Conservation (phyloP, 495 filamentous ascomycete genomes). For the Penicillium psychrofluorescens region DNA sequence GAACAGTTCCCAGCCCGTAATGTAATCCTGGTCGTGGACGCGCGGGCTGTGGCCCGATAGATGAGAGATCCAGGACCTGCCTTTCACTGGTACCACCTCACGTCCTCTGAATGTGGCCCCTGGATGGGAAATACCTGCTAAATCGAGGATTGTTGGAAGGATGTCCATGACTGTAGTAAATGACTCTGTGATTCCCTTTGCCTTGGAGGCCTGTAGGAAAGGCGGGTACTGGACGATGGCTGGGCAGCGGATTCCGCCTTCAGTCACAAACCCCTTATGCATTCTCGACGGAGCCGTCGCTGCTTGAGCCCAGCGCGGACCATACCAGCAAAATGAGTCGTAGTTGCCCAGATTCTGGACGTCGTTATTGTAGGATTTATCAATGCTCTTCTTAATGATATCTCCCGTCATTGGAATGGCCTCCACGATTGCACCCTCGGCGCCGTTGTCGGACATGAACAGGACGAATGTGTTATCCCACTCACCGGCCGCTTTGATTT, state of each 20-base stretch:
- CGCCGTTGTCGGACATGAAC: conserved; percentile 62
- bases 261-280: conserved; percentile 55
- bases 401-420: conserved; percentile 49
- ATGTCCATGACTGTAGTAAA: conserved; percentile 62
- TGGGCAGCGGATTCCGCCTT: conserved; percentile 53
- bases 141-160: conserved; percentile 51
- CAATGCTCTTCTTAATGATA: conserved; percentile 43
- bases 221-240: conserved; percentile 46
- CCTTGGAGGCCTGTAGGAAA: conserved; percentile 9
- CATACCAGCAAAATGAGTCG: conserved; percentile 60
- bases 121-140: conserved; percentile 53
- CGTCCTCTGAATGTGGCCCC: conserved; percentile 49
- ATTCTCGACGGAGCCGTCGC: conserved; percentile 55
- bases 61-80: conserved; percentile 41
- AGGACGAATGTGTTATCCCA: conserved; percentile 57
- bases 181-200: conserved; percentile 39
- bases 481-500: conserved; percentile 48
- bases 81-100: conserved; percentile 51
- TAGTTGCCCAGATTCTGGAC: conserved; percentile 54
- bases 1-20: conserved; percentile 41
- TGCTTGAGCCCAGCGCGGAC: conserved; percentile 57
- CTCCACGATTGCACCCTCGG: conserved; percentile 54
- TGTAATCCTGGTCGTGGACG: conserved; percentile 42
- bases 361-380: conserved; percentile 57
- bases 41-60: conserved; percentile 17